Evolutionary conservation across 2,329 filamentous ascomycete species (phyloP).

Genomic region (Arthrinium puccinioides): DNA sequence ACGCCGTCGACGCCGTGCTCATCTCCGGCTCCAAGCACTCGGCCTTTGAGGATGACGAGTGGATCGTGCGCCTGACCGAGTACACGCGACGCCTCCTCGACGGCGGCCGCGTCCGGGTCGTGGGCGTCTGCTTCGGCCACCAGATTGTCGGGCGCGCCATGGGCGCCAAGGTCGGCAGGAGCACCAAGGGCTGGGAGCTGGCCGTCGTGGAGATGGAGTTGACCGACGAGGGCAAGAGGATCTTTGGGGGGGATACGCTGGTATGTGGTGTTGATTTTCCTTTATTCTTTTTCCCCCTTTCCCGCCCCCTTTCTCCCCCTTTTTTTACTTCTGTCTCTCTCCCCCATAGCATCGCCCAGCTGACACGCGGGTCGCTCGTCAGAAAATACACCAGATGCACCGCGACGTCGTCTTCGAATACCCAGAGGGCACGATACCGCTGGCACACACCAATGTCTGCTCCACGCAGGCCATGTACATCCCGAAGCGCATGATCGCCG

Average conservation of each 20-base stretch:
- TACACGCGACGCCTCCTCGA: slow-evolving; percentile 55
- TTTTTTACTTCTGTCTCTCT: no score
- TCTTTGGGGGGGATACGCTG: slow-evolving; percentile 61
- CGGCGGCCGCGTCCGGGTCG: slow-evolving; percentile 57
- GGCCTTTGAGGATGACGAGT: slow-evolving; percentile 65
- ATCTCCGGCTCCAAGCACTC: slow-evolving; percentile 72
- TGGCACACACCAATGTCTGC: slow-evolving; percentile 62
- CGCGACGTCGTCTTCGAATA: slow-evolving; percentile 64
- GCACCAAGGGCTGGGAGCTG: slow-evolving; percentile 72
- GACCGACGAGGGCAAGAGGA: slow-evolving; percentile 59
- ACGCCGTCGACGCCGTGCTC: slow-evolving; percentile 73
- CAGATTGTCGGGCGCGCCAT: slow-evolving; percentile 74
- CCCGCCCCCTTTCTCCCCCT: background rate
- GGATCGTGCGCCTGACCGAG: slow-evolving; percentile 69
- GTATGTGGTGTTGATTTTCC: slow-evolving; percentile 23
- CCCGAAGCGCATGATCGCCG: slow-evolving; percentile 58
- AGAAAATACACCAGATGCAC: slow-evolving; percentile 74
- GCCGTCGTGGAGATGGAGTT: slow-evolving; percentile 64
- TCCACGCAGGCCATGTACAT: slow-evolving; percentile 74
- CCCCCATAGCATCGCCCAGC: no score
- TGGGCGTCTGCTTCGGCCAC: slow-evolving; percentile 83
- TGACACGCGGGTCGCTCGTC: no score
- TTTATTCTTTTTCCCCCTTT: background rate
- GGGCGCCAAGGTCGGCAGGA: slow-evolving; percentile 59
- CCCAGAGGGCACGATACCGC: slow-evolving; percentile 51